Evolutionary conservation across 176 grass and related monocot species (phyloP).

Genomic region (Aegilops bicornis): DNA sequence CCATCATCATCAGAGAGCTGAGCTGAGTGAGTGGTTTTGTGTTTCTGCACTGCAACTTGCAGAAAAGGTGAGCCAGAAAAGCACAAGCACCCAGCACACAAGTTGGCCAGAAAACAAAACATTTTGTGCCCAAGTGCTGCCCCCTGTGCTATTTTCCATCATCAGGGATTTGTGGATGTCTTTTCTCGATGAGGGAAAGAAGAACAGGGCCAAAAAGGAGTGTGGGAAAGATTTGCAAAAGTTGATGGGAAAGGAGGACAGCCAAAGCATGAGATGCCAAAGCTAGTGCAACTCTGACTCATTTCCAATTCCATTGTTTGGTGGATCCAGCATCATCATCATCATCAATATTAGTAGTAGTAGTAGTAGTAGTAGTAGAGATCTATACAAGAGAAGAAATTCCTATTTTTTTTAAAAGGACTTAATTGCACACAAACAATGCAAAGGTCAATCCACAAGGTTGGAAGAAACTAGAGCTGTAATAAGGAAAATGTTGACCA

Average conservation of each 20-base stretch:
- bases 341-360: too few relatives aligned
- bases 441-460: constrained; percentile 15
- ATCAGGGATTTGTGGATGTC: constrained; percentile 20
- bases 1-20: constrained; percentile 15
- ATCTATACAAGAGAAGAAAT: neutral
- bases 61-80: constrained; percentile 38
- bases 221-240: neutral
- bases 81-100: constrained; percentile 45
- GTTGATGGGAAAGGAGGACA: too few relatives aligned
- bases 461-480: neutral
- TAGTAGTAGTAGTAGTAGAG: constrained; percentile 33
- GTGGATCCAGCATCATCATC: constrained; percentile 35
- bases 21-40: constrained; percentile 16
- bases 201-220: constrained; percentile 38
- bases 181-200: constrained; percentile 37
- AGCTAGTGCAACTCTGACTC: constrained; percentile 60
- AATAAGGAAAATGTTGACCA: constrained; percentile 23
- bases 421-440: constrained; percentile 24
- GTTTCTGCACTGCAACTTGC: constrained; percentile 31
- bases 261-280: constrained; percentile 65
- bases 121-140: constrained; percentile 1
- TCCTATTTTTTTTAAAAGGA: neutral
- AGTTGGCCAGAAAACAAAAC: neutral
- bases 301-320: constrained; percentile 35
- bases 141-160: neutral